These are phyloP conservation scores for Bidens hawaiensis DNA, from an alignment of 140 eudicot species.

Conservation along the genomic window DNA sequence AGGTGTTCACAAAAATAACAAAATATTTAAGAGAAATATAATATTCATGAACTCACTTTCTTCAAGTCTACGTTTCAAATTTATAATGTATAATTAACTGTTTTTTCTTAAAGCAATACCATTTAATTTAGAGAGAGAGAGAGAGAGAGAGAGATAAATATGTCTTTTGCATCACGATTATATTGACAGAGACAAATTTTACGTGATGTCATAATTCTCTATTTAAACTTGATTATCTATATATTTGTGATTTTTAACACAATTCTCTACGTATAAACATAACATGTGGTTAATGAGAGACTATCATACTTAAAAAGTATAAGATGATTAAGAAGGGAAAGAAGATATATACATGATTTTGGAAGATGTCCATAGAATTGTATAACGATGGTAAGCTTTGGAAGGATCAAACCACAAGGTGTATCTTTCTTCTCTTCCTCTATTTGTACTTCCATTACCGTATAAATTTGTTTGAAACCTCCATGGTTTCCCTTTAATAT, in stretches of 20 bases:
- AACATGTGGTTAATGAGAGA: too few species aligned
- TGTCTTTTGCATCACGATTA: too few species aligned
- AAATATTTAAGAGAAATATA: too few species aligned
- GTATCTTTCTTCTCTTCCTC: constrained; percentile 96
- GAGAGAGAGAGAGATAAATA: too few species aligned
- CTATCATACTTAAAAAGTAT: too few species aligned
- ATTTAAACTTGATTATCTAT: too few species aligned
- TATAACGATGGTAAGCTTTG: constrained; percentile 70
- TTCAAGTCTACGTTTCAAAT: neutral
- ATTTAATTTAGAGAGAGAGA: too few species aligned
- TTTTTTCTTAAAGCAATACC: too few species aligned
- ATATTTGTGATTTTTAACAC: too few species aligned
- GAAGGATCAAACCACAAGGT: constrained; percentile 83
- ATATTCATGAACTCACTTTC: constrained; percentile 2
- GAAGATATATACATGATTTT: constrained; percentile 46
- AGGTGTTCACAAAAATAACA: neutral
- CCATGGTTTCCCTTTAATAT: constrained; percentile 71
- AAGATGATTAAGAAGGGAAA: neutral
- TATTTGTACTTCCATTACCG: constrained; percentile 83
- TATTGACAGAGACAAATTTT: too few species aligned
- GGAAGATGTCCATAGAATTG: constrained; percentile 70
- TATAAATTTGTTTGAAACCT: constrained; percentile 82
- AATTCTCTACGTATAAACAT: too few species aligned
- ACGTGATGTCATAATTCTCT: too few species aligned
- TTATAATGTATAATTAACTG: neutral